Percentiles rank a stretch among this genome's conserved stretches.
Evolutionary conservation across 306 rosid genomes (phyloP).

Genomic region (Lathyrus sativus): DNA sequence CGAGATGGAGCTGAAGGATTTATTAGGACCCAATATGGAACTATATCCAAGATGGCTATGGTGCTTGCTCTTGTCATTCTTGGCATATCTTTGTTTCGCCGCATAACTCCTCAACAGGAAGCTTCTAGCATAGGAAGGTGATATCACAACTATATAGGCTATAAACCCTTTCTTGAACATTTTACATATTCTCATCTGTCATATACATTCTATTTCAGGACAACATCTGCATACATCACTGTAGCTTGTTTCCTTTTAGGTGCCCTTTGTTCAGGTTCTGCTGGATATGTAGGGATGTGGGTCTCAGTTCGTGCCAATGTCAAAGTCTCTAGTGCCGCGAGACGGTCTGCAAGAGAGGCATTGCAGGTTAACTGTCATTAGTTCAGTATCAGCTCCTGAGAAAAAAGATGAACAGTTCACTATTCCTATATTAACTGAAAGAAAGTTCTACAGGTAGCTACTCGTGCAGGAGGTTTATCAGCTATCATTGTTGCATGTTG

Average conservation of each 20-base stretch:
- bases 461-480: constrained; percentile 98
- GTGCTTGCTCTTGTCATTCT: constrained; percentile 81
- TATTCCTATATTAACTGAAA: constrained; percentile 42
- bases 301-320: constrained; percentile 99
- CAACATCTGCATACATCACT: constrained; percentile 83
- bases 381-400: constrained; percentile 32
- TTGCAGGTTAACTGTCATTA: constrained; percentile 71
- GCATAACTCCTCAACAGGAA: constrained; percentile 86
- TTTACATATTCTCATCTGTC: constrained; percentile 33
- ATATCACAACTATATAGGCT: constrained; percentile 32
- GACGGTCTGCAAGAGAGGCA: constrained; percentile 98
- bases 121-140: constrained; percentile 92
- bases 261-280: constrained; percentile 92
- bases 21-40: constrained; percentile 93
- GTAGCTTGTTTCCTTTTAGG: constrained; percentile 95
- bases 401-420: constrained; percentile 31
- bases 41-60: constrained; percentile 96
- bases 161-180: constrained; percentile 15
- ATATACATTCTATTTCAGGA: constrained; percentile 64
- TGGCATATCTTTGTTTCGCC: constrained; percentile 87
- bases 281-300: constrained; percentile 99
- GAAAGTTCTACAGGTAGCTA: constrained; percentile 78
- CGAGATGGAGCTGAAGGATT: constrained; percentile 99
- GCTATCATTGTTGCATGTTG: constrained; percentile 93
- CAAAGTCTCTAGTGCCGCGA: constrained; percentile 96